These are phyloP conservation scores for Globisporangium cystogenes DNA, from an alignment of 352 stramenopile species.

Conservation along the genomic window DNA sequence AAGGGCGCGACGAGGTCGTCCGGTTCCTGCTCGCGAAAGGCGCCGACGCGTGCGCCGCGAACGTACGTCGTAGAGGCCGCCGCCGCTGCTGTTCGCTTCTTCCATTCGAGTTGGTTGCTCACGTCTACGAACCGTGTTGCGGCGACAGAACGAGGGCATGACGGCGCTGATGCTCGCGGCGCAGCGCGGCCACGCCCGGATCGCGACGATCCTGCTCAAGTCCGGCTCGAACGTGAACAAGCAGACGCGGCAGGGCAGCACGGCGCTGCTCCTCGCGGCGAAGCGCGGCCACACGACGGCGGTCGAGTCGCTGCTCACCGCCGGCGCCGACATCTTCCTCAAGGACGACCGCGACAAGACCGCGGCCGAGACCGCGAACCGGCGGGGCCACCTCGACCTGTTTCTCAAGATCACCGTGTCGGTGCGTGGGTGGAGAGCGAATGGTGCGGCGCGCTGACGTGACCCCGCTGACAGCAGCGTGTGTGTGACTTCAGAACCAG, in stretches of 20 bases:
- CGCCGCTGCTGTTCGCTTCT: neutral
- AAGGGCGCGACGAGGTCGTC: constrained; percentile 76
- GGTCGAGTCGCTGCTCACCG: constrained; percentile 73
- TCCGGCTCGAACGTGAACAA: constrained; percentile 86
- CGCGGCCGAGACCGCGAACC: constrained; percentile 73
- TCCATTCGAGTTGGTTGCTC: neutral
- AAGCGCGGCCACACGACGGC: constrained; percentile 78
- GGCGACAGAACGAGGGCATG: constrained; percentile 75
- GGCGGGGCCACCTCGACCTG: constrained; percentile 74
- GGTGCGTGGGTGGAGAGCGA: constrained; percentile 24
- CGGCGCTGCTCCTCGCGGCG: constrained; percentile 72
- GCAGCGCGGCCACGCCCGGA: constrained; percentile 74
- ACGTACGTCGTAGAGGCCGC: constrained; percentile 23
- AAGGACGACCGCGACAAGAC: constrained; percentile 88
- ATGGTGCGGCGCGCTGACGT: no score
- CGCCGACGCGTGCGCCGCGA: constrained; percentile 64
- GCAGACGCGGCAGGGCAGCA: constrained; percentile 83
- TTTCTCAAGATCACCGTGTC: constrained; percentile 83
- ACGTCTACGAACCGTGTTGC: neutral
- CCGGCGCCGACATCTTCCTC: constrained; percentile 81
- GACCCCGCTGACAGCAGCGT: neutral
- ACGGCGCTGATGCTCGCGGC: constrained; percentile 83
- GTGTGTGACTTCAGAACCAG: constrained; percentile 46
- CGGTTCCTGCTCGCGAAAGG: constrained; percentile 68
- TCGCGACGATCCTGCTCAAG: constrained; percentile 76